Evolutionary conservation across 495 filamentous ascomycete genomes (phyloP).

Genomic region (Podospora didyma): DNA sequence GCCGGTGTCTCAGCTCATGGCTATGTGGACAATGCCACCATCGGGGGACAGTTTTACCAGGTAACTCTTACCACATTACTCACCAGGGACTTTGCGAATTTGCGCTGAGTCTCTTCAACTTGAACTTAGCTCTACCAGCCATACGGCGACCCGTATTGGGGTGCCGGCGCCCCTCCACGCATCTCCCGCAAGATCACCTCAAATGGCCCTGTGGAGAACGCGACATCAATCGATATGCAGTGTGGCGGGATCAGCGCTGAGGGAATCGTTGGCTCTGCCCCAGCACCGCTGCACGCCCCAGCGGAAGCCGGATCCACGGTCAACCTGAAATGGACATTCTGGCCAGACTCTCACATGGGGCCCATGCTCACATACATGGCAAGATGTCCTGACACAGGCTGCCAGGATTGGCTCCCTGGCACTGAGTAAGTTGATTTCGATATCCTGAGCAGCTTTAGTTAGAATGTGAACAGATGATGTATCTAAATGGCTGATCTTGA

Average conservation of each 20-base stretch:
- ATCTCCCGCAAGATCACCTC: constrained; percentile 41
- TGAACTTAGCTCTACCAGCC: constrained; percentile 34
- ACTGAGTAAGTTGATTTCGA: constrained; percentile 19
- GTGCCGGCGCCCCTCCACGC: constrained; percentile 26
- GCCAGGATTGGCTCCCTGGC: constrained; percentile 11
- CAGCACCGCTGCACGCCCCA: constrained; percentile 48
- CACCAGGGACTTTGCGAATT: neutral
- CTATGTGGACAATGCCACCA: constrained; percentile 47
- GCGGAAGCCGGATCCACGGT: constrained; percentile 51
- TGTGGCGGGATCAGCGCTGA: constrained; percentile 37
- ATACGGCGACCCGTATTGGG: constrained; percentile 44
- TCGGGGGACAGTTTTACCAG: constrained; percentile 31
- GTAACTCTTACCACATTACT: neutral
- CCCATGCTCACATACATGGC: constrained; percentile 54
- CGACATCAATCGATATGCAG: constrained; percentile 41
- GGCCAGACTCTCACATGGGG: constrained; percentile 57
- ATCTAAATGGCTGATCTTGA: too few relatives aligned
- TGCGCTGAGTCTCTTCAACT: too few relatives aligned
- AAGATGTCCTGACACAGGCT: constrained; percentile 24
- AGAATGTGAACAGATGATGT: too few relatives aligned
- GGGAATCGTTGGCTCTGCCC: constrained; percentile 40
- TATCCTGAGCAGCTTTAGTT: too few relatives aligned
- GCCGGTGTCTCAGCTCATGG: constrained; percentile 55
- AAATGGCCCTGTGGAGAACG: constrained; percentile 43
- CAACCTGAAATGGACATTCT: constrained; percentile 58